Percentiles rank a stretch among this genome's conserved stretches.
Conservation (phyloP, 2,329 filamentous ascomycete genomes). For the Pezicula rhizophila region DNA sequence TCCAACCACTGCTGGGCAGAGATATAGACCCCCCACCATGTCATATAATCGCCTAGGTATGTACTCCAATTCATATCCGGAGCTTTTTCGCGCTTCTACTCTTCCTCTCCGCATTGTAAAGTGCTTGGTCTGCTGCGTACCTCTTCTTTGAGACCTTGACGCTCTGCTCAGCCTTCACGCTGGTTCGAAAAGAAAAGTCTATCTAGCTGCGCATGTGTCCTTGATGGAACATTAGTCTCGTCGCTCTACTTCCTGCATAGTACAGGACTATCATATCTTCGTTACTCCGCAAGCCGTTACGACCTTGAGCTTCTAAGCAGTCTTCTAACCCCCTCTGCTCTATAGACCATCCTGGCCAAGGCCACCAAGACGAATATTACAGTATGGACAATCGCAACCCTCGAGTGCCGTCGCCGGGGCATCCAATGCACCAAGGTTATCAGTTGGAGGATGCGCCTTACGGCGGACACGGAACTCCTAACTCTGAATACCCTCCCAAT, state of each 20-base stretch:
- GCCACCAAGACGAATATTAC: slow-evolving; percentile 54
- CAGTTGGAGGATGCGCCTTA: slow-evolving; percentile 64
- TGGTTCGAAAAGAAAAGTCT: slow-evolving; percentile 1
- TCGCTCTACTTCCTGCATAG: slow-evolving; percentile 16
- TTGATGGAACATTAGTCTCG: slow-evolving; percentile 3
- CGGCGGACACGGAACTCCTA: slow-evolving; percentile 11
- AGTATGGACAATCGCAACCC: slow-evolving; percentile 53
- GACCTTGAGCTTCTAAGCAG: slow-evolving; percentile 6
- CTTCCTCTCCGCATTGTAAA: neutral
- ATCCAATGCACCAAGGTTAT: slow-evolving; percentile 68
- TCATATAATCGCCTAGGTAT: slow-evolving; percentile 70
- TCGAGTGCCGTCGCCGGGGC: slow-evolving; percentile 71
- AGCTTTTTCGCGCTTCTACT: neutral
- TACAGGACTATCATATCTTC: slow-evolving; percentile 13
- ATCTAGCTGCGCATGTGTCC: slow-evolving; percentile 12
- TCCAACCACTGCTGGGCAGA: neutral
- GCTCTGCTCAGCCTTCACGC: slow-evolving; percentile 6
- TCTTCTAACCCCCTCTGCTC: slow-evolving; percentile 15
- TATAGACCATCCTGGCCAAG: slow-evolving; percentile 22
- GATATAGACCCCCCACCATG: slow-evolving; percentile 36
- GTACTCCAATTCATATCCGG: slow-evolving; percentile 26
- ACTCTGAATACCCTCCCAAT: slow-evolving; percentile 13
- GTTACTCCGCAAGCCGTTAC: slow-evolving; percentile 9
- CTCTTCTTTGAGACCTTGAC: neutral
- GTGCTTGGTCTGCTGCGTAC: neutral